Evolutionary conservation across 1,284 basidiomycete species (phyloP).

Genomic region (Melampsora larici-populina): DNA sequence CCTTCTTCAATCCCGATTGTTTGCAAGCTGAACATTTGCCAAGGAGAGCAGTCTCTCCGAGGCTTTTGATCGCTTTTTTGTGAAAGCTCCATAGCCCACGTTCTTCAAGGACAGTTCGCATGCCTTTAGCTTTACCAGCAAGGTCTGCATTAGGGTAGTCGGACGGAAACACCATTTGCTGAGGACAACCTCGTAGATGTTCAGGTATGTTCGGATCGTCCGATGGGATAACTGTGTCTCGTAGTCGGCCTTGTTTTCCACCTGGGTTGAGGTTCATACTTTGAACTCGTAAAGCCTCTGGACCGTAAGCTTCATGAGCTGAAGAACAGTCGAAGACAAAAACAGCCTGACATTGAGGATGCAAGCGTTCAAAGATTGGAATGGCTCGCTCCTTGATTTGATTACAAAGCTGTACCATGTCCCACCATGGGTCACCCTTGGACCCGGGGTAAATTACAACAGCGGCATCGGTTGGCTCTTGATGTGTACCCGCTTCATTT

Average conservation of each 20-base stretch:
- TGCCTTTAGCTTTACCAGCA: slow-evolving; percentile 7
- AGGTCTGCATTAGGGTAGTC: neutral
- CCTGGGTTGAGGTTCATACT: neutral
- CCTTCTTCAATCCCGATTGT: neutral
- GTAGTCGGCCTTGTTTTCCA: neutral
- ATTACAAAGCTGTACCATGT: slow-evolving; percentile 13
- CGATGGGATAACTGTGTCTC: neutral
- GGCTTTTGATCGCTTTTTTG: neutral
- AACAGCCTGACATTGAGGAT: slow-evolving; percentile 6
- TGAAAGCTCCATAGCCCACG: neutral
- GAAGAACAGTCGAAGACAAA: too few relatives aligned
- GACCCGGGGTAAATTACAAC: slow-evolving; percentile 19
- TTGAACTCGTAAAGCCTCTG: neutral
- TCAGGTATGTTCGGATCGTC: neutral
- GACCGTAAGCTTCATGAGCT: slow-evolving; percentile 2
- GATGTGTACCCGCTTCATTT: neutral
- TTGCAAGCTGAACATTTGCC: neutral
- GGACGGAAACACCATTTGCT: neutral
- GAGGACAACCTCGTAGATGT: neutral
- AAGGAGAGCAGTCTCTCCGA: neutral
- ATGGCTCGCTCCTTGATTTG: neutral
- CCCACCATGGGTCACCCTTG: too few relatives aligned
- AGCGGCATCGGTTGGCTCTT: neutral
- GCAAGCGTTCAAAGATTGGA: slow-evolving; percentile 10
- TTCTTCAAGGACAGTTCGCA: neutral